Percentiles rank a stretch among this genome's conserved stretches.
These are phyloP conservation scores for Hericium alpestre DNA, from an alignment of 768 basidiomycete genomes.

Conservation along the genomic window DNA sequence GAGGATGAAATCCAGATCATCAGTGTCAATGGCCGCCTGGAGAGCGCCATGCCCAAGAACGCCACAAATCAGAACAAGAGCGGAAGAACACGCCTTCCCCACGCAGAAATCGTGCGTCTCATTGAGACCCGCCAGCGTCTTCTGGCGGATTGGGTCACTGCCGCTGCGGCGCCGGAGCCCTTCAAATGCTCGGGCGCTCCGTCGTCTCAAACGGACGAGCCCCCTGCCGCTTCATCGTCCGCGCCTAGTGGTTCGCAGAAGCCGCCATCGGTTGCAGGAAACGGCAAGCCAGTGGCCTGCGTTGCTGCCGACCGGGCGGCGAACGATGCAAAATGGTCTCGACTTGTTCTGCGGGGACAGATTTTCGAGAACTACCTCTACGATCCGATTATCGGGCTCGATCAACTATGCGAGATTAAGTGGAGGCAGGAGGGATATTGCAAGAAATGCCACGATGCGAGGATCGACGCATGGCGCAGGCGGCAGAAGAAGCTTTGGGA, in stretches of 20 bases:
- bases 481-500: slow-evolving; percentile 9
- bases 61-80: neutral
- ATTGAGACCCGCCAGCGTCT: slow-evolving; percentile 16
- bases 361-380: slow-evolving; percentile 21
- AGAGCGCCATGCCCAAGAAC: neutral
- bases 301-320: slow-evolving; percentile 5
- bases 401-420: slow-evolving; percentile 20
- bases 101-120: slow-evolving; percentile 15
- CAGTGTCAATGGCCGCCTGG: neutral
- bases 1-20: slow-evolving; percentile 1
- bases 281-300: slow-evolving; percentile 1
- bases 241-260: neutral
- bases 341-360: slow-evolving; percentile 11
- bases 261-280: neutral
- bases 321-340: slow-evolving; percentile 9
- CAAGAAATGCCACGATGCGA: slow-evolving; percentile 20
- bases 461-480: slow-evolving; percentile 20
- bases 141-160: slow-evolving; percentile 13
- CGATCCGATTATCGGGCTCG: slow-evolving; percentile 28
- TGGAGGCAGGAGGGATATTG: slow-evolving; percentile 25
- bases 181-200: slow-evolving; percentile 1
- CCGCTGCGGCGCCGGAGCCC: slow-evolving; percentile 13
- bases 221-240: neutral
- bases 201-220: neutral
- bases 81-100: slow-evolving; percentile 1